Conservation (phyloP, 2,329 filamentous ascomycete species). For the Sclerotinia sclerotiorum region DNA sequence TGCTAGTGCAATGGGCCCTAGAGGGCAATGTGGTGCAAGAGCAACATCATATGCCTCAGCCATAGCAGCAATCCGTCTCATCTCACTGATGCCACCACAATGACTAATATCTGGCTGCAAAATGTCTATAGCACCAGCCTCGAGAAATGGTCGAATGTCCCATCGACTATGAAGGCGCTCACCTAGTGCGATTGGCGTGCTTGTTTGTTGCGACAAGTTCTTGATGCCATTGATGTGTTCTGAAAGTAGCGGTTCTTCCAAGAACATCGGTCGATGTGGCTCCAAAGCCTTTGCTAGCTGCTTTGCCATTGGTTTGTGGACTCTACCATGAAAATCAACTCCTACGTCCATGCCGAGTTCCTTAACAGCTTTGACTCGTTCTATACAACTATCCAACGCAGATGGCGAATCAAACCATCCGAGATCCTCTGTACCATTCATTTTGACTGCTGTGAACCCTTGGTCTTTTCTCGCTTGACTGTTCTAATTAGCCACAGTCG, state of each 20-base stretch:
- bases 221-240: conserved; percentile 63
- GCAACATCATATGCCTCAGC: conserved; percentile 73
- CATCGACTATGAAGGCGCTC: conserved; percentile 71
- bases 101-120: conserved; percentile 73
- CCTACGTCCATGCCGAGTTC: conserved; percentile 69
- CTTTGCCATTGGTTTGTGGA: conserved; percentile 80
- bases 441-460: conserved; percentile 69
- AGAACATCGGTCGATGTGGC: conserved; percentile 69
- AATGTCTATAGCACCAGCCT: conserved; percentile 67
- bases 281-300: conserved; percentile 68
- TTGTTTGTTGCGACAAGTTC: conserved; percentile 56
- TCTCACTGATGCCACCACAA: conserved; percentile 70
- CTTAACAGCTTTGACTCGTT: conserved; percentile 68
- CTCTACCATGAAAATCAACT: conserved; percentile 74
- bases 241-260: conserved; percentile 71
- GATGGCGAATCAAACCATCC: conserved; percentile 74
- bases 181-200: conserved; percentile 67
- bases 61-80: conserved; percentile 67
- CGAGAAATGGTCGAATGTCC: conserved; percentile 72
- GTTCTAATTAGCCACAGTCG: conserved; percentile 21
- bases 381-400: conserved; percentile 61
- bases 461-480: conserved; percentile 58
- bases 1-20: conserved; percentile 71
- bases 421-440: conserved; percentile 77
- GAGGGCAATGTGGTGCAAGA: conserved; percentile 70